Percentiles rank a stretch among this genome's conserved stretches.
These are phyloP conservation scores for Fragilariopsis cylindrus DNA, from an alignment of 108 stramenopile species.

Conservation along the genomic window DNA sequence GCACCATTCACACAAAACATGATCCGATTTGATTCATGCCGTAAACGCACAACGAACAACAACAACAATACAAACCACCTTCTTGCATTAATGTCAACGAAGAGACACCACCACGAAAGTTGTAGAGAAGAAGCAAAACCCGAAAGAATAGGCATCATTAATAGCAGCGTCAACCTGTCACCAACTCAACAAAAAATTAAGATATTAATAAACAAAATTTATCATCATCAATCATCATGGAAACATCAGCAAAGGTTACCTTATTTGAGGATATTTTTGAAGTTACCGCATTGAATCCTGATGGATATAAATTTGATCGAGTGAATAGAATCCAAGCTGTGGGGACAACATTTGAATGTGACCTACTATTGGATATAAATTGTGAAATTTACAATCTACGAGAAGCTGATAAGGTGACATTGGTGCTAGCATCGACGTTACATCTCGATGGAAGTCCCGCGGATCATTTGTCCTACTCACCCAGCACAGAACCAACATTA, in stretches of 20 bases:
- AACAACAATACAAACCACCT: neutral
- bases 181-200: neutral
- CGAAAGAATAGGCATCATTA: neutral
- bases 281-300: constrained; percentile 93
- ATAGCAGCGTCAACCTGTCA: neutral
- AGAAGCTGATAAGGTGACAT: constrained; percentile 87
- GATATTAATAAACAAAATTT: too few species aligned
- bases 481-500: constrained; percentile 72
- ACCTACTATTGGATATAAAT: constrained; percentile 93
- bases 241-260: constrained; percentile 75
- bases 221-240: constrained; percentile 28
- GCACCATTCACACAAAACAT: neutral
- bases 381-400: constrained; percentile 89
- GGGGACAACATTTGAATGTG: constrained; percentile 94
- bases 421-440: constrained; percentile 90
- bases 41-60: neutral
- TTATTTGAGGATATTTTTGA: constrained; percentile 98
- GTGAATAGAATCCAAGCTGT: constrained; percentile 91
- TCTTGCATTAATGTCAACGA: neutral
- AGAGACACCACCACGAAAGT: neutral
- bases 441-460: constrained; percentile 92
- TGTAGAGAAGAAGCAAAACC: too few species aligned
- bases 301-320: constrained; percentile 83
- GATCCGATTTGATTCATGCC: too few species aligned
- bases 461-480: constrained; percentile 88